Evolutionary conservation across 2,329 filamentous ascomycete genomes (phyloP), one percentile per base, ranked within the genome.

Genomic region (Bipolaris bicolor): DNA sequence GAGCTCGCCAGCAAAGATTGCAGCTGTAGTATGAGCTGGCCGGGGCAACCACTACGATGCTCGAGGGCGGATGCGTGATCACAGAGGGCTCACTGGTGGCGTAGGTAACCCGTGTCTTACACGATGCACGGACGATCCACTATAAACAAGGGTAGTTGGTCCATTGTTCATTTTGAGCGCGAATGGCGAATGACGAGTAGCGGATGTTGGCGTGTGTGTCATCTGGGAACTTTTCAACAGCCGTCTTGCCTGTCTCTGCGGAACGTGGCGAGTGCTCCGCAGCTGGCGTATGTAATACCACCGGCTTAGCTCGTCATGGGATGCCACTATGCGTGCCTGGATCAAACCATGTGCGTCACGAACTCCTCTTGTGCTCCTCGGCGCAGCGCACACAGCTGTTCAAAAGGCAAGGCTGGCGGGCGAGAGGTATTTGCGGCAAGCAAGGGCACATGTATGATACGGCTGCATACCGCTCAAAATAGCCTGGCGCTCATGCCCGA

Each of bases 121-220:
- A 53, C 40, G 60, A 49, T 57, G 58, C 65, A 63, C 63, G 53
- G 55, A 51, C 47, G 58, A 45, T 52, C 59, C 63, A 61, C 62
- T 64, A 56, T 63, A 55, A 58, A 37, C 67, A 63, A 63, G 69
- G 69, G 57, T 66, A 58, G 52, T 47, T 57, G 61, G 55, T 64
- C 62, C 61, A 57, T 72, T 64, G 70, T 72, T 72, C 67, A 71
- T 73, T 49, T 58, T 55, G 50, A 59, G 52, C 62, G 61, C 43
- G 29, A 33, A 72, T 67, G 64, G 60, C 64, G 59, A 68, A 56
- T 43, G n/a, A 16, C 43, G 29, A 45, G 71, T 67, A 65, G 60
- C 63, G 58, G 68, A 52, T 64, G 65, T 66, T 67, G 62, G 54
- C 55, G 66, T 66, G 63, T 66, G 64, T 70, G 68, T 67, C 67